Percentiles rank a stretch among this genome's conserved stretches.
phyloP scores from a whole-genome alignment of 306 rosid genomes.

The Casuarina equisetifolia region DNA sequence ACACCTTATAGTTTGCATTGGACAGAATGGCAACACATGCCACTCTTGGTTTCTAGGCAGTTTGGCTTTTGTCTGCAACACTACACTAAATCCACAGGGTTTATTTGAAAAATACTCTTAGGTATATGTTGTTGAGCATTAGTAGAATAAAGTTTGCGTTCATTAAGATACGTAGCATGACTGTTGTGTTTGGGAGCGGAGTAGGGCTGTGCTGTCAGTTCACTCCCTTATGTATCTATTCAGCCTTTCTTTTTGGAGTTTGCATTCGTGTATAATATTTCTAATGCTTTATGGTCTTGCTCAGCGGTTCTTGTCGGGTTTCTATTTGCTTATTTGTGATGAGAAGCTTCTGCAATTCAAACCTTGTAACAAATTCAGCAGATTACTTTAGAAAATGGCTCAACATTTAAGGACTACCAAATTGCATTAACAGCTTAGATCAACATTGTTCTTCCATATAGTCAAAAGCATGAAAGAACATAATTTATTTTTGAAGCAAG shows the following conservation, averaged over 20 bases:
- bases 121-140: background rate
- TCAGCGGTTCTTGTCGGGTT: background rate
- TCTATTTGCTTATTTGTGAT: background rate
- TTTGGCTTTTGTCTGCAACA: background rate
- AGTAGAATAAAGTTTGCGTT: background rate
- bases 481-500: background rate
- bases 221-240: background rate
- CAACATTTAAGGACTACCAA: background rate
- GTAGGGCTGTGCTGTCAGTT: background rate
- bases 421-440: background rate
- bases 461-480: background rate
- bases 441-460: background rate
- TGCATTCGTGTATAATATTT: background rate
- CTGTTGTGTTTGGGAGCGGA: background rate
- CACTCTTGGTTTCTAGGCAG: background rate
- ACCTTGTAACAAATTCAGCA: background rate
- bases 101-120: background rate
- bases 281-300: background rate
- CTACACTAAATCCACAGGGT: background rate
- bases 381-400: background rate
- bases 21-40: background rate
- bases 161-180: background rate
- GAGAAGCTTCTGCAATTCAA: background rate
- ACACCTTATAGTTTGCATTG: background rate
- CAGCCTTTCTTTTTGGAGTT: background rate